These are phyloP conservation scores for Biscogniauxia sp. DNA, from an alignment of 2,329 filamentous ascomycete species.

Conservation along the genomic window DNA sequence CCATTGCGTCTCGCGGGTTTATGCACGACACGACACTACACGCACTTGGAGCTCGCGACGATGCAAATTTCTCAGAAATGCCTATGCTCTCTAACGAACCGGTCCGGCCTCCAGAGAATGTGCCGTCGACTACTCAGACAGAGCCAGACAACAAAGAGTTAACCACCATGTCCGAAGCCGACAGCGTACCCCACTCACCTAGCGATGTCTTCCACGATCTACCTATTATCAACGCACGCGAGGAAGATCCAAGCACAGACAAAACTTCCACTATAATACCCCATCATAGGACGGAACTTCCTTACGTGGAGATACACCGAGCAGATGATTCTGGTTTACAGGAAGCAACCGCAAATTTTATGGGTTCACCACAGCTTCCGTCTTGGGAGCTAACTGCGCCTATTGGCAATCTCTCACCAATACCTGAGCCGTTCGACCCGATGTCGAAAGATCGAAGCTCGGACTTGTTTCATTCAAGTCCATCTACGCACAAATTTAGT, in stretches of 20 bases:
- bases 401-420: conserved; percentile 13
- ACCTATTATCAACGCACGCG: neutral
- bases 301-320: neutral
- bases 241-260: neutral
- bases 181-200: neutral
- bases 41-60: conserved; percentile 10
- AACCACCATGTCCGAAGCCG: neutral
- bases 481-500: conserved; percentile 28
- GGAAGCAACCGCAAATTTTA: neutral
- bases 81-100: neutral
- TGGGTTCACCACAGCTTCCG: conserved; percentile 13
- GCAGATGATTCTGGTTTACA: neutral
- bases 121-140: neutral
- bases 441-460: conserved; percentile 44
- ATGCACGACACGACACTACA: conserved; percentile 12
- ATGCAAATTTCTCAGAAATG: conserved; percentile 13
- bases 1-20: conserved; percentile 40
- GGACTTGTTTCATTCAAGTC: conserved; percentile 40
- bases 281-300: neutral
- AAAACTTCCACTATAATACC: neutral
- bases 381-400: conserved; percentile 14
- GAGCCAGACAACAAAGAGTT: neutral
- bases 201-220: neutral
- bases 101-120: neutral
- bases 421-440: conserved; percentile 40